Evolutionary conservation across 257 asterid species (phyloP), one percentile per base, ranked within the genome.

Genomic region (Solanum arcanum): DNA sequence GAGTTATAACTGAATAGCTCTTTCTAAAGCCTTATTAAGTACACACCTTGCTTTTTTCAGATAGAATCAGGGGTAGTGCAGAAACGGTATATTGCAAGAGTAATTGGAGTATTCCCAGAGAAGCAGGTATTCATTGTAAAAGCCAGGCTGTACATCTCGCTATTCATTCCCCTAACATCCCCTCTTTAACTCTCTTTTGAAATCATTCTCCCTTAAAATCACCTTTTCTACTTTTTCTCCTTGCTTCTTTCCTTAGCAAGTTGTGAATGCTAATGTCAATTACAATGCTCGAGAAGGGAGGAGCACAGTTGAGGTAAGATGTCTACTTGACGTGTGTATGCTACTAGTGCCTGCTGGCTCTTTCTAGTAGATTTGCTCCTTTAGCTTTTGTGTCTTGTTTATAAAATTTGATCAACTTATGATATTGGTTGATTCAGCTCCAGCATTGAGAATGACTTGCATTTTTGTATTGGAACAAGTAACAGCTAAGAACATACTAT

Each of bases 61-160:
- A 97, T 97, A 87, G 98, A 93, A 93, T 90, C 98, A 5, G 99
- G 99, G 86, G 90, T 86, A 89, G 95, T 97, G 88, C 92, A 94
- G 93, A 97, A 97, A 88, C 93, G 91, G 87, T 97, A 97, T 89
- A 91, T 96, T 91, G 99, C 99, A 4, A 93, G 93, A 91, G 99
- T 97, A 47, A 25, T 87, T 49, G 99, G 99, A 70, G 93, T 91
- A 25, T 97, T 97, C 91, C 99, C 99, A 15, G 98, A 94, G 88
- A 83, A 92, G 87, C 95, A 96, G 99, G 99, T 97, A 91, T 83
- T 84, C 59, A 41, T 23, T 75, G 59, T 75, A 39, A 75, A 75
- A 75, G 33, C 59, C 52, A 41, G 83, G 59, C 68, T 31, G 25
- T 80, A 10, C 85, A 80, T 49, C 69, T 47, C 10, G 18, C 7